Evolutionary conservation across 208 protist species (phyloP).

Genomic region (Trypanosoma congolense): DNA sequence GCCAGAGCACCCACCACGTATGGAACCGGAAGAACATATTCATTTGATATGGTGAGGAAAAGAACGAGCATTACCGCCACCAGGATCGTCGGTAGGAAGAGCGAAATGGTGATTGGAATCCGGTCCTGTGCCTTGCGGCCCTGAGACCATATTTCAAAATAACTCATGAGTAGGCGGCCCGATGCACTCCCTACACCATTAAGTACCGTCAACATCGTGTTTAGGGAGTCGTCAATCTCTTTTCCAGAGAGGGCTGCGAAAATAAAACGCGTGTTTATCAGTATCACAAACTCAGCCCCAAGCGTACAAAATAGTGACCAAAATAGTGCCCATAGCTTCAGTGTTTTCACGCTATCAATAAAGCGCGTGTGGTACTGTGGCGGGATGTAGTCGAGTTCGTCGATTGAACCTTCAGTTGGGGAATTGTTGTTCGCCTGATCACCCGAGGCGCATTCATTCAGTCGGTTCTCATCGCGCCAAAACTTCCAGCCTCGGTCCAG

Average conservation of each 20-base stretch:
- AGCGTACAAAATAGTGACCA: conserved; percentile 16
- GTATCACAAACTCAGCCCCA: conserved; percentile 14
- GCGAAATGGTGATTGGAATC: conserved; percentile 18
- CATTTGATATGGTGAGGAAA: conserved; percentile 13
- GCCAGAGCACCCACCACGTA: conserved; percentile 52
- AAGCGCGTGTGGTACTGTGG: conserved; percentile 14
- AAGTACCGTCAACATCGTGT: conserved; percentile 24
- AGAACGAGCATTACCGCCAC: conserved; percentile 11
- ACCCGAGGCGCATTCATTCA: neutral
- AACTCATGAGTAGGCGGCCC: conserved; percentile 24
- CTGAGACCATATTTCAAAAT: conserved; percentile 22
- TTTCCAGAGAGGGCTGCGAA: conserved; percentile 15
- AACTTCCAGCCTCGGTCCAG: conserved; percentile 15
- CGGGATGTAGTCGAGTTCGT: conserved; percentile 10
- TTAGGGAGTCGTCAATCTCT: conserved; percentile 30
- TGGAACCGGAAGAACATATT: conserved; percentile 34
- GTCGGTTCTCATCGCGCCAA: conserved; percentile 8
- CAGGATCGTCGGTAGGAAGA: conserved; percentile 16
- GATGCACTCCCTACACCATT: conserved; percentile 26
- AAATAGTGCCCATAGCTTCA: conserved; percentile 9
- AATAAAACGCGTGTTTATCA: conserved; percentile 18
- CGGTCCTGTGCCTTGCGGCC: conserved; percentile 13
- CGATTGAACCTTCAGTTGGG: neutral
- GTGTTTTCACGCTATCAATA: conserved; percentile 1
- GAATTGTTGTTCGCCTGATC: neutral